Evolutionary conservation across 176 grass and related monocot genomes (phyloP), one percentile per base, ranked within the genome.

Genomic region (Cenchrus fungigraminus): DNA sequence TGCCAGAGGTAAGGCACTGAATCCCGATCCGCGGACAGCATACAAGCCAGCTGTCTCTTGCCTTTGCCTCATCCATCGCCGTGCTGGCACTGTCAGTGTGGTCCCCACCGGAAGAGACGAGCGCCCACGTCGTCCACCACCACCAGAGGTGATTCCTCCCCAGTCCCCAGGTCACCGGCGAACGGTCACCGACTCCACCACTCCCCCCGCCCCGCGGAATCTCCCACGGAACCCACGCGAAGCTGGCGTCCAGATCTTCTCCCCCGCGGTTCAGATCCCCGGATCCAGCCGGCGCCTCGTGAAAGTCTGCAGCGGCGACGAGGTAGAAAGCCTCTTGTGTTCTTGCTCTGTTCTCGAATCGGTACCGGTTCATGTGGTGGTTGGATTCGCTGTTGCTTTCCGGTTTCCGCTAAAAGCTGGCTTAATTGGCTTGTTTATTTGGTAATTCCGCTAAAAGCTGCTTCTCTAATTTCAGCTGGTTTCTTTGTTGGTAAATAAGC

Each of bases 261-360:
- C 60, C 13, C 57, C 63, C 79, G 10, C 12, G 3, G 12, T 50
- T 76, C 56, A 86, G 88, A 86, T 90, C 87, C 28, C 87, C 14
- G 28, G 68, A 46, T 5, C 49, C 50, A 2, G 20, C 65, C 10
- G 37, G 5, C 9, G 8, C 42, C 20, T 46, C 62, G 51, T n/a
- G 62, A 47, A 82, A 72, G 2, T 43, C 78, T 14, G 47, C 56
- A 28, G 56, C 71, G 16, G 68, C 58, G 45, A 5, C 25, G 49
- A 83, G 84, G 84, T 86, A 32, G 68, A 6, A 3, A 17, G 66
- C 1, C 13, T 32, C 13, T 17, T 1, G 0, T 12, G 16, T 6
- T 22, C 75, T 28, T 42, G 2, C 0, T 25, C 2, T 5, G 2
- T 31, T 28, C 47, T 32, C 2, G 28, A 12, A 14, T 4, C 34